A percentile compares a stretch with the other conserved stretches of the same genome.
These are phyloP conservation scores for Aspergillus kassunensis DNA, from an alignment of 495 filamentous ascomycete species.

Conservation along the genomic window DNA sequence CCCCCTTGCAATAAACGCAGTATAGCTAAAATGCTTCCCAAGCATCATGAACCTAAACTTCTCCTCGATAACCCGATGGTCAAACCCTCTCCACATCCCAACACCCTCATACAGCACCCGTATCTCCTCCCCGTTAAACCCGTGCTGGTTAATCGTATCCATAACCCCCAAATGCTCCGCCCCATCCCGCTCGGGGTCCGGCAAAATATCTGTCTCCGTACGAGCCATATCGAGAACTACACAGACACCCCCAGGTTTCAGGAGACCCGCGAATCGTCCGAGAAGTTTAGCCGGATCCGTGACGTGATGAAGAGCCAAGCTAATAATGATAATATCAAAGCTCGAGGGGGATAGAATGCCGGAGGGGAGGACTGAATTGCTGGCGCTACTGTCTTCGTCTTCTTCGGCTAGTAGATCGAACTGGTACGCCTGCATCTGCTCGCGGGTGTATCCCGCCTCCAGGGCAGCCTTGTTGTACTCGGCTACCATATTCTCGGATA, in stretches of 20 bases:
- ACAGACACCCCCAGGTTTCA: background rate
- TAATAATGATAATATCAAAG: background rate
- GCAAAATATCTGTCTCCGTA: too few species aligned
- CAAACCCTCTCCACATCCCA: slow-evolving; percentile 2
- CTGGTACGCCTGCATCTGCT: background rate
- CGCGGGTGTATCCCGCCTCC: background rate
- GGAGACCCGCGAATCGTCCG: background rate
- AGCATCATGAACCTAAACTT: background rate
- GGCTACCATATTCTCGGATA: background rate
- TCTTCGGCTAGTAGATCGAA: background rate
- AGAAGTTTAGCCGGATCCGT: background rate
- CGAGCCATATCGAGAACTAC: slow-evolving; percentile 1
- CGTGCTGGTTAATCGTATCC: background rate
- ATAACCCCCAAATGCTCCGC: background rate
- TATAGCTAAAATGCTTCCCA: background rate
- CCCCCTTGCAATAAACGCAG: background rate
- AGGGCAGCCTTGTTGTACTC: slow-evolving; percentile 3
- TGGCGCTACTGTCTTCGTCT: too few species aligned
- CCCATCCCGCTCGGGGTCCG: background rate
- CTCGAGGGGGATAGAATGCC: too few species aligned
- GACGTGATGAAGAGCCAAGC: background rate
- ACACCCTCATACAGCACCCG: background rate
- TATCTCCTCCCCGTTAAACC: background rate
- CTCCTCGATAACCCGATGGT: background rate
- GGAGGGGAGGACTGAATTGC: background rate